Conservation (phyloP, 345 rosid species). For the Linum trigynum region DNA sequence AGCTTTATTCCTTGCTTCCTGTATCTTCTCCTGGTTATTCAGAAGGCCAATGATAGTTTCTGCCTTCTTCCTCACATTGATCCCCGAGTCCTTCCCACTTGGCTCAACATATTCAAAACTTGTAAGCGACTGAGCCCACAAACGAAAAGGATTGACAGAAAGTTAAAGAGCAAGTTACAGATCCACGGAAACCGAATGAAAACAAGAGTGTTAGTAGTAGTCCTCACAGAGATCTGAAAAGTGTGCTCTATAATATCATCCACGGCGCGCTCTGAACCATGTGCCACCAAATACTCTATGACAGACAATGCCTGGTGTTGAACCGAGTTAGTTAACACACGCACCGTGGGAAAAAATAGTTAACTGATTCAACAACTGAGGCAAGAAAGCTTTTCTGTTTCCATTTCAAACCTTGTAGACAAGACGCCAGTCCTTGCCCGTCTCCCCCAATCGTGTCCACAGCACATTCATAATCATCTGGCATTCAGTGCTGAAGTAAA, state of each 20-base stretch:
- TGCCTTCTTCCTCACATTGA: conserved; percentile 91
- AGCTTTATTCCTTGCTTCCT: conserved; percentile 84
- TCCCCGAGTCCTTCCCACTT: conserved; percentile 84
- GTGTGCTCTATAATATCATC: conserved; percentile 97
- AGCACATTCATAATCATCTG: conserved; percentile 92
- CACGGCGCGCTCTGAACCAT: conserved; percentile 97
- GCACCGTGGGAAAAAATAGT: not conserved
- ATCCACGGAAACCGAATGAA: not conserved
- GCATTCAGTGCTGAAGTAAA: conserved; percentile 60
- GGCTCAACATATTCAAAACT: conserved; percentile 96
- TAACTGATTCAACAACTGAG: not conserved
- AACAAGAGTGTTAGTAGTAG: conserved; percentile 5
- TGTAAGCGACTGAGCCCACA: conserved; percentile 57
- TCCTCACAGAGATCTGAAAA: conserved; percentile 86
- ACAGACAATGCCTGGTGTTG: conserved; percentile 72
- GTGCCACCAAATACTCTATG: conserved; percentile 80
- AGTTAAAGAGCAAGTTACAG: conserved; percentile 19
- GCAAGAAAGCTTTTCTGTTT: not conserved
- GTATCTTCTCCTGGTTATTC: conserved; percentile 77
- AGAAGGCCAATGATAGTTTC: conserved; percentile 65
- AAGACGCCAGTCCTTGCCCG: conserved; percentile 96
- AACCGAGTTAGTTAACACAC: conserved; percentile 8
- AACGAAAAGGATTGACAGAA: conserved; percentile 18
- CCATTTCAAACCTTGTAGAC: conserved; percentile 65
- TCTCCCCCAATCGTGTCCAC: conserved; percentile 83